These are phyloP conservation scores for Babesia sp. DNA, from an alignment of 169 alveolate genomes.

Conservation along the genomic window DNA sequence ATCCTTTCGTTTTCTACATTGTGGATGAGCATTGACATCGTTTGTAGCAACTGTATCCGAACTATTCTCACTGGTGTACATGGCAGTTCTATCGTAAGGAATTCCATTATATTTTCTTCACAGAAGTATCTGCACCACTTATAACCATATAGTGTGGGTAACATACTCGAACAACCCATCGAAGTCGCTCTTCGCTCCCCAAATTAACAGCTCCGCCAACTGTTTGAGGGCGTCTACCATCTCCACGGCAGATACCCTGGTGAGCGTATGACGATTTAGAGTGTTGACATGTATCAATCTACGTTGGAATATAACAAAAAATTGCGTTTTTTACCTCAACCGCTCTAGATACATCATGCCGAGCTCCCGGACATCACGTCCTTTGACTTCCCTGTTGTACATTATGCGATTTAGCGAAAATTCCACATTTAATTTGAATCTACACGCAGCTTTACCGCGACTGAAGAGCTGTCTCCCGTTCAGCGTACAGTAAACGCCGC, in stretches of 20 bases:
- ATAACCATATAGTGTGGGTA: background rate
- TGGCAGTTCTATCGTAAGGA: constrained; percentile 54
- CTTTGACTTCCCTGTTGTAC: background rate
- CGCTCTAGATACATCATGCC: constrained; percentile 21
- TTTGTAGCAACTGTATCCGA: constrained; percentile 62
- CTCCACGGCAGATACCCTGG: constrained; percentile 39
- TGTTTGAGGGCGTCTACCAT: constrained; percentile 63
- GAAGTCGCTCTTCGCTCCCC: constrained; percentile 52
- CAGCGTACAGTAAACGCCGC: too few relatives aligned
- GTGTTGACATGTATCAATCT: constrained; percentile 45
- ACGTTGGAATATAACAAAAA: background rate
- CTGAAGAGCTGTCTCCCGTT: too few relatives aligned
- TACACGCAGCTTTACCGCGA: too few relatives aligned
- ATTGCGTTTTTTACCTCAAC: background rate
- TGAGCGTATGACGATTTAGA: constrained; percentile 22
- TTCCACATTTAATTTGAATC: background rate
- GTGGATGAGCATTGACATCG: constrained; percentile 63
- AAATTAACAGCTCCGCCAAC: constrained; percentile 60
- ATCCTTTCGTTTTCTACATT: constrained; percentile 35
- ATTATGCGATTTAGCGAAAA: background rate
- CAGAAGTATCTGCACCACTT: constrained; percentile 59
- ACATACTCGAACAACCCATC: constrained; percentile 60
- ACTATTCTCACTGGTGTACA: constrained; percentile 33
- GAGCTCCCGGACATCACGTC: constrained; percentile 13
- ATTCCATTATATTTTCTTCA: constrained; percentile 60